phyloP scores from a whole-genome alignment of 441 rosid species.

The Jatropha podagrica region DNA sequence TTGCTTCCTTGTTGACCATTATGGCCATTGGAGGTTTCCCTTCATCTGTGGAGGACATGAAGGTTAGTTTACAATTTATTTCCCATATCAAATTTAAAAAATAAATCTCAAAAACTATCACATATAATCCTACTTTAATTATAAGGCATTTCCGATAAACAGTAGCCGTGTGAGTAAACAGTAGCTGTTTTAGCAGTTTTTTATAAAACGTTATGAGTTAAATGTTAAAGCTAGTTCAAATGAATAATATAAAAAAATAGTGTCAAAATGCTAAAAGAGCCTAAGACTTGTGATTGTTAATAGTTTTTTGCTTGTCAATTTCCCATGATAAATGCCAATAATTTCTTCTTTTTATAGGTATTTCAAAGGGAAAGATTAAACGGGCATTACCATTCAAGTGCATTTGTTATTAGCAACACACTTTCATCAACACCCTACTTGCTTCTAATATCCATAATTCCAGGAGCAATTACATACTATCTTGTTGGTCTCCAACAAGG shows the following conservation, averaged over 20 bases:
- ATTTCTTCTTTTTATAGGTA: slow-evolving; percentile 23
- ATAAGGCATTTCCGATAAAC: too few relatives aligned
- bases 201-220: too few relatives aligned
- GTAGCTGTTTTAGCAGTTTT: too few relatives aligned
- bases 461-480: slow-evolving; percentile 44
- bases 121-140: too few relatives aligned
- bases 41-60: slow-evolving; percentile 58
- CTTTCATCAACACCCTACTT: slow-evolving; percentile 46
- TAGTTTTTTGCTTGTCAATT: background rate
- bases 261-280: too few relatives aligned
- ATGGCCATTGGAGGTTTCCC: slow-evolving; percentile 65
- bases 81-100: background rate
- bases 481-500: slow-evolving; percentile 35
- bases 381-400: slow-evolving; percentile 46
- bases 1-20: slow-evolving; percentile 43
- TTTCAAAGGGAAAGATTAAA: slow-evolving; percentile 51
- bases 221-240: too few relatives aligned
- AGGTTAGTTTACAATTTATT: slow-evolving; percentile 27
- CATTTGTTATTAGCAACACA: slow-evolving; percentile 44
- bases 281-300: too few relatives aligned
- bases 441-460: slow-evolving; percentile 36
- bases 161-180: too few relatives aligned
- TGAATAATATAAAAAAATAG: too few relatives aligned
- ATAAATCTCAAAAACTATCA: background rate
- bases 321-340: background rate